phyloP scores from a whole-genome alignment of 768 basidiomycete genomes.

The Udeniomyces megalosporus region DNA sequence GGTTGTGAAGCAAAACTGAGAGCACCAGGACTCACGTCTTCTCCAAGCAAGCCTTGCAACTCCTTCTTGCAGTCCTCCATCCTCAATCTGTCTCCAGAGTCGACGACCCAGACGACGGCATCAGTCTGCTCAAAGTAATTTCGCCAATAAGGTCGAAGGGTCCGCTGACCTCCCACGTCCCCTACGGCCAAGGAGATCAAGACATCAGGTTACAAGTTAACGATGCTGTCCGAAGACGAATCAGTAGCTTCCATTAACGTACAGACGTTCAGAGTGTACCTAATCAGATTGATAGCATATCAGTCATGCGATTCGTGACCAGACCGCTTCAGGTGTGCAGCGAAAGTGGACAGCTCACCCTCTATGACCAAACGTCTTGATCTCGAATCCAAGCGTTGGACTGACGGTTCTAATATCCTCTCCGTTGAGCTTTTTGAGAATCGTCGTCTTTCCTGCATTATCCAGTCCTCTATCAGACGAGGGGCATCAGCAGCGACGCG shows the following conservation, averaged over 20 bases:
- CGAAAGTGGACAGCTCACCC: conserved; percentile 42
- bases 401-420: conserved; percentile 78
- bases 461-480: conserved; percentile 59
- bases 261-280: conserved; percentile 71
- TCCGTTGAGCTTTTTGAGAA: conserved; percentile 81
- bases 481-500: not conserved
- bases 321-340: not conserved
- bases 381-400: conserved; percentile 95
- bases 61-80: conserved; percentile 82
- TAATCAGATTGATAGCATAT: conserved; percentile 19
- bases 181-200: conserved; percentile 36
- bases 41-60: conserved; percentile 64
- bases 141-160: conserved; percentile 91
- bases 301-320: too few relatives aligned
- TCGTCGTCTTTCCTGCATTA: conserved; percentile 97
- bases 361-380: conserved; percentile 84
- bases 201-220: not conserved
- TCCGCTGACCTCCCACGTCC: conserved; percentile 96
- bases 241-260: conserved; percentile 22
- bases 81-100: conserved; percentile 78
- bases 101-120: conserved; percentile 96
- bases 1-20: not conserved
- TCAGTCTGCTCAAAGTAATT: conserved; percentile 99
- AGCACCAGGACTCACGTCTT: conserved; percentile 52
- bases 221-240: not conserved